A percentile compares a stretch with the other conserved stretches of the same genome.
These are phyloP conservation scores for Starmerella potacharoeniae DNA, from an alignment of 805 yeast genomes.

Conservation along the genomic window DNA sequence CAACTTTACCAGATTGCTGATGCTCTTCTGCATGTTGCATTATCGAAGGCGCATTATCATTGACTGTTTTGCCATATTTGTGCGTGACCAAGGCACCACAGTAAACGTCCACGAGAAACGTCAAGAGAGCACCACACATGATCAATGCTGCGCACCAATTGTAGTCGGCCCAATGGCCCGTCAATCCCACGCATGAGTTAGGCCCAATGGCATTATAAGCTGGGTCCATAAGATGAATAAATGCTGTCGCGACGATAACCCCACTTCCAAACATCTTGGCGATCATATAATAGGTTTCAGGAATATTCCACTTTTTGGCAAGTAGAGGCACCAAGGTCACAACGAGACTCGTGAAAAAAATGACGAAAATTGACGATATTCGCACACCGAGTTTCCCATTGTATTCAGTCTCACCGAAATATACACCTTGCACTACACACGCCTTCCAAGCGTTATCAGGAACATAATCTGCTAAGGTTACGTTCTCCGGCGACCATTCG, in stretches of 20 bases:
- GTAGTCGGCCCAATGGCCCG: conserved; percentile 39
- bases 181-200: conserved; percentile 33
- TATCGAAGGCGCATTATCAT: not conserved
- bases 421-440: conserved; percentile 35
- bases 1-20: too few species aligned
- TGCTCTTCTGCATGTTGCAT: not conserved
- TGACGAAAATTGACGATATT: conserved; percentile 51
- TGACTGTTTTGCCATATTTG: not conserved
- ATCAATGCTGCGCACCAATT: conserved; percentile 50
- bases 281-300: conserved; percentile 26
- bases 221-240: conserved; percentile 47
- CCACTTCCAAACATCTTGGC: conserved; percentile 57
- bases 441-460: conserved; percentile 32
- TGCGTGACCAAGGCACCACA: conserved; percentile 34
- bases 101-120: conserved; percentile 41
- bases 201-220: conserved; percentile 29
- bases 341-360: conserved; percentile 38
- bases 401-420: conserved; percentile 33
- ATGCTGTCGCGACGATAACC: conserved; percentile 66
- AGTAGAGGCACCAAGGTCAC: conserved; percentile 28
- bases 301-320: conserved; percentile 23
- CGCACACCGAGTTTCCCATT: conserved; percentile 38
- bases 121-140: conserved; percentile 35
- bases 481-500: conserved; percentile 26
- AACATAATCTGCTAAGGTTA: conserved; percentile 26